phyloP scores from a whole-genome alignment of 768 basidiomycete genomes.

The Pholiota molesta region DNA sequence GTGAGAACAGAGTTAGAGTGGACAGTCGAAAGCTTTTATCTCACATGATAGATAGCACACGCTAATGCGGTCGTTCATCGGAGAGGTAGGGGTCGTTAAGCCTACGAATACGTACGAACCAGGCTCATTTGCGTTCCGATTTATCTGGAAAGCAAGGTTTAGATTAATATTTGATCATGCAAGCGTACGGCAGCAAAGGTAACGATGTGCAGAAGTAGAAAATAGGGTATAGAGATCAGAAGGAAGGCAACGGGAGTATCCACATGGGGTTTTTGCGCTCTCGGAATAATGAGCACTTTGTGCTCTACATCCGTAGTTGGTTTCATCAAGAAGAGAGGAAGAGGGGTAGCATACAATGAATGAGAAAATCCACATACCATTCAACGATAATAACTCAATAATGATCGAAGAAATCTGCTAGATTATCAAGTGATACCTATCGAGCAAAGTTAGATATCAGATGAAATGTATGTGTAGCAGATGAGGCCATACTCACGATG shows the following conservation, averaged over 20 bases:
- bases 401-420: not conserved
- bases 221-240: constrained; percentile 37
- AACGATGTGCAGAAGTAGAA: constrained; percentile 1
- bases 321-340: constrained; percentile 24
- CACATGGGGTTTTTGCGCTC: constrained; percentile 47
- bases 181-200: not conserved
- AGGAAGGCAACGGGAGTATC: constrained; percentile 71
- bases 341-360: constrained; percentile 1
- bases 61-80: constrained; percentile 16
- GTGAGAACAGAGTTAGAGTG: not conserved
- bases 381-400: not conserved
- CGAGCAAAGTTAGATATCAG: not conserved
- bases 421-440: not conserved
- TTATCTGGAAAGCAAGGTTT: constrained; percentile 1
- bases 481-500: not conserved
- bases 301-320: constrained; percentile 31
- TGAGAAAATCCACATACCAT: constrained; percentile 10
- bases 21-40: not conserved
- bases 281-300: constrained; percentile 27
- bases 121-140: not conserved
- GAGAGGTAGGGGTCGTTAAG: not conserved
- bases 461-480: not conserved
- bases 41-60: constrained; percentile 14
- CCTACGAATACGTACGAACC: not conserved
- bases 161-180: not conserved